A percentile compares a stretch with the other conserved stretches of the same genome.
Evolutionary conservation across 2,329 filamentous ascomycete species (phyloP).

Genomic region (Cercospora zeae-maydis): DNA sequence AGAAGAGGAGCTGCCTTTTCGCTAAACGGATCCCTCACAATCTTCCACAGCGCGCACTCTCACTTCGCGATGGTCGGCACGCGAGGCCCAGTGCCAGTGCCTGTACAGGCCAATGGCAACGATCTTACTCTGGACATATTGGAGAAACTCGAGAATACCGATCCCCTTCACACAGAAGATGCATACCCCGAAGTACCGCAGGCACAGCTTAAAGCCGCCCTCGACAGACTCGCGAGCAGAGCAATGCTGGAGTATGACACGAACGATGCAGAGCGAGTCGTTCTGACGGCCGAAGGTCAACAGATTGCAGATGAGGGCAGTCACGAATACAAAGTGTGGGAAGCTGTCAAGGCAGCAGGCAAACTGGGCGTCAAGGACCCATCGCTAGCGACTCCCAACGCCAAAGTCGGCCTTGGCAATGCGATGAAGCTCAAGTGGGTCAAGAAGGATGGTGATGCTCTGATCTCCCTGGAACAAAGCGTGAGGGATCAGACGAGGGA

Average conservation of each 20-base stretch:
- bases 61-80: slow-evolving; percentile 20
- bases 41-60: not conserved
- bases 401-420: slow-evolving; percentile 87
- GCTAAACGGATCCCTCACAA: not conserved
- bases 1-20: not conserved
- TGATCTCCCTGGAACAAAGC: slow-evolving; percentile 59
- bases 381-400: slow-evolving; percentile 67
- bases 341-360: slow-evolving; percentile 45
- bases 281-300: slow-evolving; percentile 76
- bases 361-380: slow-evolving; percentile 48
- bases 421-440: slow-evolving; percentile 77
- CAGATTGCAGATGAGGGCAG: slow-evolving; percentile 58
- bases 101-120: slow-evolving; percentile 33
- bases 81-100: slow-evolving; percentile 49
- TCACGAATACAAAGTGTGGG: slow-evolving; percentile 52
- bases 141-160: slow-evolving; percentile 56
- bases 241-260: slow-evolving; percentile 85
- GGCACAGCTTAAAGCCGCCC: slow-evolving; percentile 69
- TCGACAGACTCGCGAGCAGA: slow-evolving; percentile 80
- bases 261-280: slow-evolving; percentile 71
- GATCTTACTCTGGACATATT: slow-evolving; percentile 75
- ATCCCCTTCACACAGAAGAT: slow-evolving; percentile 32
- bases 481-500: slow-evolving; percentile 78
- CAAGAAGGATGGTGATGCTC: slow-evolving; percentile 57
- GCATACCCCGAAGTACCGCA: slow-evolving; percentile 37